Evolutionary conservation across 805 yeast genomes (phyloP), one percentile per base, ranked within the genome.

Genomic region (Yarrowia bubula): DNA sequence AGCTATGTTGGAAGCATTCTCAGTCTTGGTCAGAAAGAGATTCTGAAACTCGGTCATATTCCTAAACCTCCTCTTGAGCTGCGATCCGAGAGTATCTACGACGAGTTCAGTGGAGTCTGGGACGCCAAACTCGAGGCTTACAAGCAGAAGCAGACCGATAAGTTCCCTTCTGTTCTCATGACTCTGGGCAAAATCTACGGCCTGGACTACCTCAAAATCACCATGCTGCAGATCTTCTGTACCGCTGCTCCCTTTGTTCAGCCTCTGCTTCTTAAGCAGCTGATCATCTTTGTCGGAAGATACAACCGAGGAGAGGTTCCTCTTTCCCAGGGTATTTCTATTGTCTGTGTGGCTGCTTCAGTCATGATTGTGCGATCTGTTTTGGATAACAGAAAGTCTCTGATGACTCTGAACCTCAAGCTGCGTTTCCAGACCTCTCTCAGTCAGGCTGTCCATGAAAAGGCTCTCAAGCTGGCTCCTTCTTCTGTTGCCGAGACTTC

Each of bases 371-470:
- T 84, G 15, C 95, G 89, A 77, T 89, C 96, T 3, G 84, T 86
- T 2, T 81, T 84, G 64, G 80, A 88, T 67, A 95, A 90, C 70
- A 95, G 89, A 75, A 88, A 89, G 74, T 88, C 89, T 75, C 84
- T 87, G 75, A 79, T 87, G 65, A 85, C 86, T 1, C 87, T 87
- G 71, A 90, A 87, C 71, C 79, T 86, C 61, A 93, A 95, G 68
- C 87, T 89, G 85, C 85, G 67, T 86, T 67, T 68, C 33, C 84
- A 72, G 77, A 83, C 70, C 1, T 82, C 91, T 0, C 76, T 92
- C 68, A 83, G 84, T 74, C 77, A 87, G n/a, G 73, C 89, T 68
- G 77, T 90, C 15, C 92, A 87, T 73, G 82, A 84, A 48, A 92
- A 92, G 74, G 81, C 95, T 0, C 78, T 92, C 66, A 78, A 74